A percentile compares a stretch with the other conserved stretches of the same genome.
phyloP scores from a whole-genome alignment of 352 stramenopile species.

The Phytophthora pinifolia region DNA sequence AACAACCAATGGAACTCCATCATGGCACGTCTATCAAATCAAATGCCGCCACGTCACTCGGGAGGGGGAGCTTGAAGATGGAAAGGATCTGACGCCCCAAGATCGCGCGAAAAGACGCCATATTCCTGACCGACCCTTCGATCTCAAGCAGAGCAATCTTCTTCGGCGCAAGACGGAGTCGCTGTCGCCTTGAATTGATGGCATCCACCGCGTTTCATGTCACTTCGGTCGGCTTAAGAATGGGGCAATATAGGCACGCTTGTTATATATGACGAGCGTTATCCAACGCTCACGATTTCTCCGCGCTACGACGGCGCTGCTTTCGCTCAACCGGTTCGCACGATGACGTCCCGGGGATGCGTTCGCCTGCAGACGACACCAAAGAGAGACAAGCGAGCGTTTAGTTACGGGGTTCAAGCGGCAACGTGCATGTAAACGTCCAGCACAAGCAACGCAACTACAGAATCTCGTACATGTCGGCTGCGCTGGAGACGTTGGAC shows the following conservation, averaged over 20 bases:
- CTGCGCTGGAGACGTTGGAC: constrained; percentile 46
- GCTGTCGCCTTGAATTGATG: constrained; percentile 6
- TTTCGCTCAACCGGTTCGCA: constrained; percentile 20
- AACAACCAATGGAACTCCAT: constrained; percentile 13
- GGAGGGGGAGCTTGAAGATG: no score
- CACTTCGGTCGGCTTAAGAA: background rate
- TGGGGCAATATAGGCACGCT: constrained; percentile 8
- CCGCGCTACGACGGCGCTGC: background rate
- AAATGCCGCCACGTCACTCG: constrained; percentile 1
- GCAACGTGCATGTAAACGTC: constrained; percentile 13
- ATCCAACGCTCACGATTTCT: constrained; percentile 15
- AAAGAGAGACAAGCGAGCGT: constrained; percentile 23
- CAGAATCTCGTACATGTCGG: constrained; percentile 67
- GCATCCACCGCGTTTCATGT: constrained; percentile 18
- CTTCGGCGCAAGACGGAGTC: background rate
- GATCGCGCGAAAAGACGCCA: no score
- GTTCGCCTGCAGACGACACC: constrained; percentile 29
- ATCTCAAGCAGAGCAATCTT: constrained; percentile 11
- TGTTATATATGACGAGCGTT: constrained; percentile 23
- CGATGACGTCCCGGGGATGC: constrained; percentile 30
- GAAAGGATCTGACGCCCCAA: no score
- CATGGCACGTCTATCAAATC: constrained; percentile 5
- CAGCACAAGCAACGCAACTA: constrained; percentile 32
- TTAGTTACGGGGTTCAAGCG: constrained; percentile 18
- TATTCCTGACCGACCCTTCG: constrained; percentile 2